Conservation (phyloP, 305 asterid genomes). For the Solanum hybrid region DNA sequence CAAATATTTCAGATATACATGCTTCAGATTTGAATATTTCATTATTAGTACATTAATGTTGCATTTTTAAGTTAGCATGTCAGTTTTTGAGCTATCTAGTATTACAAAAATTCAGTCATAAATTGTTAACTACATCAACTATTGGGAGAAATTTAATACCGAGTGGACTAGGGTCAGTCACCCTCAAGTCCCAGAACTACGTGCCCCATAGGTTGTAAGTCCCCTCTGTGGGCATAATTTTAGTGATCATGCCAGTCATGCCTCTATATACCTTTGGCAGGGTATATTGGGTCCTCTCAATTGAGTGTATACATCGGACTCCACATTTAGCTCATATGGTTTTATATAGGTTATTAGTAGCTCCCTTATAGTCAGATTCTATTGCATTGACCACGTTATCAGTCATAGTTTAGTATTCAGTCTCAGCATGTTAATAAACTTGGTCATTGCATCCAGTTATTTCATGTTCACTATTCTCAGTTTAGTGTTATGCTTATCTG, state of each 20-base stretch:
- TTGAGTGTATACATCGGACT: not conserved
- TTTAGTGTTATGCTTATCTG: no score
- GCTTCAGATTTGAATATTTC: not conserved
- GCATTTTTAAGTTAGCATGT: not conserved
- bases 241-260: not conserved
- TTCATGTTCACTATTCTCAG: not conserved
- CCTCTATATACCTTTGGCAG: not conserved
- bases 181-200: not conserved
- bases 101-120: not conserved
- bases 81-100: not conserved
- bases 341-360: not conserved
- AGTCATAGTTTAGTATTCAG: no score
- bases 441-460: not conserved
- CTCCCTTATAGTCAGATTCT: not conserved
- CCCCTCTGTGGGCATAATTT: not conserved
- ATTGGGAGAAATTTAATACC: not conserved
- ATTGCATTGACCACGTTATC: not conserved
- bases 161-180: not conserved
- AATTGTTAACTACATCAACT: not conserved
- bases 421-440: not conserved
- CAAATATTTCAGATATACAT: not conserved
- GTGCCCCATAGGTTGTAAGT: not conserved
- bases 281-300: not conserved
- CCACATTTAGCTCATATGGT: not conserved
- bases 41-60: not conserved